phyloP scores from a whole-genome alignment of 768 basidiomycete species.

The Mycena galopus region DNA sequence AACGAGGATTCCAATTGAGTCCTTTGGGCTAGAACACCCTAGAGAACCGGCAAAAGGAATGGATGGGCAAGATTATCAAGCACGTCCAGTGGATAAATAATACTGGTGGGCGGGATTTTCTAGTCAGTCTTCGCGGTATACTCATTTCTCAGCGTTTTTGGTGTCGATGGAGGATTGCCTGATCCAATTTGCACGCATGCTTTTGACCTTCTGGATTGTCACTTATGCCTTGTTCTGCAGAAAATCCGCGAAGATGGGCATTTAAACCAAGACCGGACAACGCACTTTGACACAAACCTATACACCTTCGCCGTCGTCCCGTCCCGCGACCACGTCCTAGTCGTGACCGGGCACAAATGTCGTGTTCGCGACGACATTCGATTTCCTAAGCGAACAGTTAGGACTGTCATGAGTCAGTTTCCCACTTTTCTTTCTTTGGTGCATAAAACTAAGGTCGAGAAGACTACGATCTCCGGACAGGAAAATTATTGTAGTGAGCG shows the following conservation, averaged over 20 bases:
- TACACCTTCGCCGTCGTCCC: slow-evolving; percentile 29
- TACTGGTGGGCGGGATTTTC: background rate
- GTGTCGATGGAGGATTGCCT: slow-evolving; percentile 16
- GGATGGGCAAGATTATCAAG: slow-evolving; percentile 24
- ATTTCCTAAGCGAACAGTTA: slow-evolving; percentile 15
- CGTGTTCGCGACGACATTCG: slow-evolving; percentile 22
- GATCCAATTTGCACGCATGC: slow-evolving; percentile 15
- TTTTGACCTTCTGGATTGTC: background rate
- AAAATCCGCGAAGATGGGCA: slow-evolving; percentile 16
- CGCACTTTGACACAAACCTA: slow-evolving; percentile 6
- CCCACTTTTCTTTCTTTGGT: background rate
- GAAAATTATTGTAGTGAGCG: slow-evolving; percentile 10
- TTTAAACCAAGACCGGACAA: slow-evolving; percentile 9
- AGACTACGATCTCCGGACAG: slow-evolving; percentile 4
- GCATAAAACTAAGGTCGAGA: background rate
- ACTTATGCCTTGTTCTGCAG: background rate
- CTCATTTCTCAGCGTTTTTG: slow-evolving; percentile 18
- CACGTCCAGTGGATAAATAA: slow-evolving; percentile 21
- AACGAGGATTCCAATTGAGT: background rate
- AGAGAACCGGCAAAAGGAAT: slow-evolving; percentile 25
- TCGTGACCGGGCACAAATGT: slow-evolving; percentile 21
- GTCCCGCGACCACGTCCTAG: slow-evolving; percentile 19
- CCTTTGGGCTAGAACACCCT: background rate
- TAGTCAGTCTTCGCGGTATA: background rate
- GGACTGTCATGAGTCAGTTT: slow-evolving; percentile 20